Evolutionary conservation across 2,329 filamentous ascomycete species (phyloP).

Genomic region (Fusarium subglutinans): DNA sequence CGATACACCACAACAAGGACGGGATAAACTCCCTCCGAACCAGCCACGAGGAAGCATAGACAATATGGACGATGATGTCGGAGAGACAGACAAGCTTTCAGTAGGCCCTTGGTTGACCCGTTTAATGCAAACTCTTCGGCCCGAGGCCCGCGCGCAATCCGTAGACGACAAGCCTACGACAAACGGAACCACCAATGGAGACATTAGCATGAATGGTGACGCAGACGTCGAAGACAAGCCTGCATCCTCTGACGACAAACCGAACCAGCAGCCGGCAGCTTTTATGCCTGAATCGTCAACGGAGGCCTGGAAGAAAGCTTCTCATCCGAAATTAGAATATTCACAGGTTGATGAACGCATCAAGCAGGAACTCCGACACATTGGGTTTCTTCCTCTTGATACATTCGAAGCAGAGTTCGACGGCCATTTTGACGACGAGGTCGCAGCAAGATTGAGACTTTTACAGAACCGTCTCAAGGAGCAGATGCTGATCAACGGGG

Average conservation of each 20-base stretch:
- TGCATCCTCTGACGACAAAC: conserved; percentile 50
- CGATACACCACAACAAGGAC: conserved; percentile 69
- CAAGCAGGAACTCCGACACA: conserved; percentile 88
- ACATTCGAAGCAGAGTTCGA: conserved; percentile 79
- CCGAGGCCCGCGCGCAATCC: conserved; percentile 69
- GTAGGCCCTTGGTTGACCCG: conserved; percentile 87
- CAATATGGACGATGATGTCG: conserved; percentile 84
- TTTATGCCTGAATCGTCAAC: conserved; percentile 81
- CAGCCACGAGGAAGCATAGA: conserved; percentile 87
- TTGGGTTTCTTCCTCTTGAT: conserved; percentile 82
- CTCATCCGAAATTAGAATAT: conserved; percentile 82
- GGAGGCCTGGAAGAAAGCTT: conserved; percentile 81
- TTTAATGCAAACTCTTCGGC: conserved; percentile 81
- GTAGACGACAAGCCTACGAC: conserved; percentile 66
- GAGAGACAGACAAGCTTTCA: conserved; percentile 88
- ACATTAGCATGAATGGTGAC: conserved; percentile 64
- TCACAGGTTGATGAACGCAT: conserved; percentile 88
- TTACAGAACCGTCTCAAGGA: conserved; percentile 85
- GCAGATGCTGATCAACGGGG: conserved; percentile 87
- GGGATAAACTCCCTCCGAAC: conserved; percentile 78
- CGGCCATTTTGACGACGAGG: conserved; percentile 90
- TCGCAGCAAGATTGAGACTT: conserved; percentile 86
- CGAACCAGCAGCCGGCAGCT: conserved; percentile 72
- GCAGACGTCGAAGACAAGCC: conserved; percentile 49
- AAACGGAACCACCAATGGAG: conserved; percentile 63